Evolutionary conservation across 495 filamentous ascomycete species (phyloP).

Genomic region (Neurospora tetrasperma): DNA sequence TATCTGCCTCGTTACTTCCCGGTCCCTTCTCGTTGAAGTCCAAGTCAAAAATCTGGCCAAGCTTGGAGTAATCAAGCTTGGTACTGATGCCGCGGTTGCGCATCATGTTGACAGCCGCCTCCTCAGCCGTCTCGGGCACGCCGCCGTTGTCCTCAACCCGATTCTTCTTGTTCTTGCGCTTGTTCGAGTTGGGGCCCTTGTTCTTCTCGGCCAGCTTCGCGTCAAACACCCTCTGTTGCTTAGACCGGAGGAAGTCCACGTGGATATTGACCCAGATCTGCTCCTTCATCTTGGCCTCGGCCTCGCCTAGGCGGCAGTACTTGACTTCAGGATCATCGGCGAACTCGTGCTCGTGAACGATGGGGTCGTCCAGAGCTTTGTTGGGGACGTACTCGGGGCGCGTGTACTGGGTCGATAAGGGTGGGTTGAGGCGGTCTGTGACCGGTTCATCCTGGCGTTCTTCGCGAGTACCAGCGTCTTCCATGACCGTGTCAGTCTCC

Average conservation of each 20-base stretch:
- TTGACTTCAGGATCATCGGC: slow-evolving; percentile 75
- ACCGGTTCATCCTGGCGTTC: background rate
- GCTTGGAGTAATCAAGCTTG: slow-evolving; percentile 74
- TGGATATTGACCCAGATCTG: slow-evolving; percentile 90
- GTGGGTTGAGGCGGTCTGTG: background rate
- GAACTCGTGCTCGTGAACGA: slow-evolving; percentile 67
- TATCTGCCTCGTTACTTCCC: slow-evolving; percentile 17
- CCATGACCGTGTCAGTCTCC: background rate
- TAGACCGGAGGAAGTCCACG: slow-evolving; percentile 73
- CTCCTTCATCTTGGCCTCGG: slow-evolving; percentile 70
- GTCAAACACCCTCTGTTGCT: slow-evolving; percentile 66
- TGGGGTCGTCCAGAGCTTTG: slow-evolving; percentile 34
- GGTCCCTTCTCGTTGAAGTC: slow-evolving; percentile 23
- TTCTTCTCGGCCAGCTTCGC: slow-evolving; percentile 47
- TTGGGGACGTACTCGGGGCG: background rate
- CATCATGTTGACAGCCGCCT: slow-evolving; percentile 66
- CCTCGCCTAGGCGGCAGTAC: slow-evolving; percentile 59
- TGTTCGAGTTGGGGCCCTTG: slow-evolving; percentile 35
- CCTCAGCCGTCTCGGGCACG: slow-evolving; percentile 46
- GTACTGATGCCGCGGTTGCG: slow-evolving; percentile 62
- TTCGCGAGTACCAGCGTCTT: background rate
- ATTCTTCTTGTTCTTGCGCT: slow-evolving; percentile 39
- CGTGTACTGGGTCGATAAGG: background rate
- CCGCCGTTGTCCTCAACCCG: slow-evolving; percentile 42
- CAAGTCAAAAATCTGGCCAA: slow-evolving; percentile 40